phyloP scores from a whole-genome alignment of 2,329 filamentous ascomycete genomes.

The Phoma sp. region DNA sequence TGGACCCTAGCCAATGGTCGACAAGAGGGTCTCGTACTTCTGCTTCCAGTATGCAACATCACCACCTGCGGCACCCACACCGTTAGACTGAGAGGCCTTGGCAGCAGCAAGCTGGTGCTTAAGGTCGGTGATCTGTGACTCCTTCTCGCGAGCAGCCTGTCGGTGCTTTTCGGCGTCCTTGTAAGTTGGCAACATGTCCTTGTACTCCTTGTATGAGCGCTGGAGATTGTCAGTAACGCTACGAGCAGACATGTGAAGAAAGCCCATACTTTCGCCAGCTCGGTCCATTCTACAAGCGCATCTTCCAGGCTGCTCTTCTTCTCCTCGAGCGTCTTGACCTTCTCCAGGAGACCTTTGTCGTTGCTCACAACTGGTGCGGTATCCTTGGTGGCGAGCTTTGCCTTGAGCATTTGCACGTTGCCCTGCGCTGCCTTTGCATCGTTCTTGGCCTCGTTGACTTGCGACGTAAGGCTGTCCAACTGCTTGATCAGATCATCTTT shows the following conservation, averaged over 20 bases:
- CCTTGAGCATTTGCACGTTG: conserved; percentile 11
- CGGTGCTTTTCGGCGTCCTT: conserved; percentile 30
- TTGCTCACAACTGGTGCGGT: neutral
- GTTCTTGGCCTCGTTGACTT: conserved; percentile 10
- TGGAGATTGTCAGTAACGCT: conserved; percentile 15
- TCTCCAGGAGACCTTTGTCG: conserved; percentile 7
- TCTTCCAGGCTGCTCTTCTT: conserved; percentile 20
- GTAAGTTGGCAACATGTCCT: conserved; percentile 29
- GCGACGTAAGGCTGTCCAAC: neutral
- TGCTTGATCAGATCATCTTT: conserved; percentile 15
- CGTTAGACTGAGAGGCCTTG: conserved; percentile 23
- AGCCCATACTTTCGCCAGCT: conserved; percentile 30
- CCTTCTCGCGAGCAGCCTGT: conserved; percentile 22
- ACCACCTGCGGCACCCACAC: neutral
- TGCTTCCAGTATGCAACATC: conserved; percentile 34
- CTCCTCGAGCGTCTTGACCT: conserved; percentile 20
- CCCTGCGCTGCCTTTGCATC: neutral
- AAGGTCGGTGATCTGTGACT: conserved; percentile 26
- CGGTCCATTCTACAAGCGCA: conserved; percentile 27
- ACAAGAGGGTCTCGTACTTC: conserved; percentile 35
- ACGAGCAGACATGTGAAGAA: neutral
- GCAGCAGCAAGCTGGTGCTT: conserved; percentile 25
- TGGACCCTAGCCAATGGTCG: conserved; percentile 16
- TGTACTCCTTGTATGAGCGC: conserved; percentile 38
- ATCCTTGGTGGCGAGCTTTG: neutral